Base-by-base conservation (phyloP, 202 grass and related monocot species). In the Zizania palustris region DNA sequence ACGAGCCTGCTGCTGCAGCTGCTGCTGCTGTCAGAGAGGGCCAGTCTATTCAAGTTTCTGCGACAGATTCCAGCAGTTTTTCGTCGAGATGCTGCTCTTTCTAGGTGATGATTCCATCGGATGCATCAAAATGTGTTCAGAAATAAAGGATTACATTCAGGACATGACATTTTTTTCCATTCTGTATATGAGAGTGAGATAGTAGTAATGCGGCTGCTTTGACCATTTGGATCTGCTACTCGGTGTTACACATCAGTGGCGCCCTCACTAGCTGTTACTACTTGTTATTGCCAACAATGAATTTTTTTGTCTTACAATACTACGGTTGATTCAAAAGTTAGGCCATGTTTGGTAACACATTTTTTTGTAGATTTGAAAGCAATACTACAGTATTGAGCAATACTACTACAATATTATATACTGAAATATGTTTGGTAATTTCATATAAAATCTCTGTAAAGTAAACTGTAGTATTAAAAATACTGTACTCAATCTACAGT, bases 81-180 rank as follows among this genome's bases (percentile, higher is more conserved):
- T 79, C 75, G 0, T 60, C 72, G 20, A 87, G 74, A 18, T 96
- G 92, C 85, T 96, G 92, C 74, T 85, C 89, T 10, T 84, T 83
- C 79, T 93, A 90, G 28, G 73, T 8, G 3, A 9, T 21, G 51
- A 15, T 65, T 81, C 58, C 0, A n/a, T 43, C 33, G 7, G 48
- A 0, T 15, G 28, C 36, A 40, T 11, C 4, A 22, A 75, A 38
- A 9, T 45, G 45, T 43, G n/a, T 0, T 61, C 14, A 37, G 21
- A 15, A 77, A 61, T 76, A 62, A 83, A 54, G 34, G 33, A 77
- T 41, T 77, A 5, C 44, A 35, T 49, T 49, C 42, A 49, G 7
- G 14, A 16, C 11, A 55, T 20, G 51, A 55, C 15, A 18, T 22
- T 0, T 28, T 44, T 55, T 65, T 28, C 2, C 11, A 1, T 14